Conservation (phyloP, 1,284 basidiomycete genomes). For the Papiliotrema terrestris region DNA sequence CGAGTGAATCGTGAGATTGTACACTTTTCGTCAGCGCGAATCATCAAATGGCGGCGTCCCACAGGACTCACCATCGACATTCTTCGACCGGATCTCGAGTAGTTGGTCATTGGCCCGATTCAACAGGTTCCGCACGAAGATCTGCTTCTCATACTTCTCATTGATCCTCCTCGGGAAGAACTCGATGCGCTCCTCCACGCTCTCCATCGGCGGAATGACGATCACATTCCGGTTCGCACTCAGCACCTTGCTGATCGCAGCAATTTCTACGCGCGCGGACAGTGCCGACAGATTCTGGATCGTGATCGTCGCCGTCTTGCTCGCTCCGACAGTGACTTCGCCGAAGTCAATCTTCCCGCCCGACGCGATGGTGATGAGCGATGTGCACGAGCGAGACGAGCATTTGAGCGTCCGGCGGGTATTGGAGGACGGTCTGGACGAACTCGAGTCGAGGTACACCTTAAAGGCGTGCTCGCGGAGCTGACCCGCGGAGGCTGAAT, state of each 20-base stretch:
- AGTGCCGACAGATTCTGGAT: conserved; percentile 51
- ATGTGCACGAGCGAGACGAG: conserved; percentile 51
- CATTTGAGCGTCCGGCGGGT: conserved; percentile 46
- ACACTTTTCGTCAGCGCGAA: conserved; percentile 17
- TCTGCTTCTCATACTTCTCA: conserved; percentile 53
- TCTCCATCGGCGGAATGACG: conserved; percentile 51
- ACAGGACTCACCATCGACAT: conserved; percentile 46
- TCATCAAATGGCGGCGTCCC: not conserved
- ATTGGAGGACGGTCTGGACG: not conserved
- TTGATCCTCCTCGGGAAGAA: conserved; percentile 55
- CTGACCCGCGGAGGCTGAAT: conserved; percentile 43
- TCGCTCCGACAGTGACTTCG: conserved; percentile 52
- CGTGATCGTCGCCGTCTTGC: conserved; percentile 46
- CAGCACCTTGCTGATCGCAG: conserved; percentile 54
- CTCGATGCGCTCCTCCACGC: conserved; percentile 52
- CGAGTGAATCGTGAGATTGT: conserved; percentile 54
- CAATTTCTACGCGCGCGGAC: conserved; percentile 51
- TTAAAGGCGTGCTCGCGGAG: conserved; percentile 49
- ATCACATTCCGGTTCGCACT: conserved; percentile 53
- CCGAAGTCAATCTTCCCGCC: conserved; percentile 51
- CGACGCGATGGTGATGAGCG: conserved; percentile 49
- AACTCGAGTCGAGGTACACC: conserved; percentile 47
- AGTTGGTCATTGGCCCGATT: conserved; percentile 50
- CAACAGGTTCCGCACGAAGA: conserved; percentile 49
- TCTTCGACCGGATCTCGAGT: conserved; percentile 51